Percentiles rank a stretch among this genome's conserved stretches.
Evolutionary conservation across 192 early-diverging fungal species (phyloP).

Genomic region (Gonapodya sp.): DNA sequence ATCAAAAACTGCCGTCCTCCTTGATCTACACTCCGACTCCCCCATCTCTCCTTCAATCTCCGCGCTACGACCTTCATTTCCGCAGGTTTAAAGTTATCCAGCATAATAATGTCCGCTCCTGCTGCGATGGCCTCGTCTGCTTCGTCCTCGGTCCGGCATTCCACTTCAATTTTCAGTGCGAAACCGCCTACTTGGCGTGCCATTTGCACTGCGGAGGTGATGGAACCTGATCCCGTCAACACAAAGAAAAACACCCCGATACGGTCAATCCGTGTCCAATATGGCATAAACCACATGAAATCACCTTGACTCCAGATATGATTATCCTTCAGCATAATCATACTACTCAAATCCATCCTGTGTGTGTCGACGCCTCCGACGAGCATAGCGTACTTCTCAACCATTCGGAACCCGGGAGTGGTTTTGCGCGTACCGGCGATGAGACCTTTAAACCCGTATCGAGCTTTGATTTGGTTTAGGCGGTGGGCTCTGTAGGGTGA

Average conservation of each 20-base stretch:
- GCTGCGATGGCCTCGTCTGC: slow-evolving; percentile 92
- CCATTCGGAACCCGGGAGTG: slow-evolving; percentile 88
- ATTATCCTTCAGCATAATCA: slow-evolving; percentile 99
- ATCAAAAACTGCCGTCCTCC: slow-evolving; percentile 51
- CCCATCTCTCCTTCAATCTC: slow-evolving; percentile 70
- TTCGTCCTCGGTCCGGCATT: slow-evolving; percentile 84
- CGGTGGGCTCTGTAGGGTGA: slow-evolving; percentile 32
- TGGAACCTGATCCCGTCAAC: slow-evolving; percentile 51
- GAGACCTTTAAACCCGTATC: slow-evolving; percentile 65
- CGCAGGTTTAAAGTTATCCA: slow-evolving; percentile 83
- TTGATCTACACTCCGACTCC: slow-evolving; percentile 29
- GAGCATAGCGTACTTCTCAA: slow-evolving; percentile 96
- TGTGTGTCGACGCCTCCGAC: slow-evolving; percentile 96
- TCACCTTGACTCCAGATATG: slow-evolving; percentile 69
- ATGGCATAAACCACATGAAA: no score
- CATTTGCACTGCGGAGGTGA: slow-evolving; percentile 74
- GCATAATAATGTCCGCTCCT: slow-evolving; percentile 95
- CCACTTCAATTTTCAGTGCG: slow-evolving; percentile 92
- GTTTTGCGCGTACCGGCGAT: slow-evolving; percentile 96
- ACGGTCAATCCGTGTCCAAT: background rate
- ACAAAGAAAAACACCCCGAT: background rate
- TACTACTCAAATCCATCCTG: slow-evolving; percentile 89
- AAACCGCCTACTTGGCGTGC: slow-evolving; percentile 82
- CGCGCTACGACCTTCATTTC: slow-evolving; percentile 53
- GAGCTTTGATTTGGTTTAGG: slow-evolving; percentile 53